Evolutionary conservation across 139 green algal species (phyloP).

Genomic region (Dunaliella primolecta): DNA sequence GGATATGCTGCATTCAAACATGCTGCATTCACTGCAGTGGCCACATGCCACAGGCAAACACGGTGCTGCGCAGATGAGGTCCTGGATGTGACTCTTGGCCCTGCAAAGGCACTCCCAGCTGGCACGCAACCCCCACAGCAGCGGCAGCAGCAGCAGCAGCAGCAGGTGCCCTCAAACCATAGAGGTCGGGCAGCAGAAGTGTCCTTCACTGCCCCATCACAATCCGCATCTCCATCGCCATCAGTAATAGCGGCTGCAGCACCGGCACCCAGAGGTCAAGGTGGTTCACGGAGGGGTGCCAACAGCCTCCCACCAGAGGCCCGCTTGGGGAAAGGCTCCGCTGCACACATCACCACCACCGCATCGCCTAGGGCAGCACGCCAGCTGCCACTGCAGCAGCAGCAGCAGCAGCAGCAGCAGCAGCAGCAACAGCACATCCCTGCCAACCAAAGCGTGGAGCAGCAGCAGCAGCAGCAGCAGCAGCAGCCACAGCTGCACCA

Average conservation of each 20-base stretch:
- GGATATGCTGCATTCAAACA: neutral
- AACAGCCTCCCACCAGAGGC: too few relatives aligned
- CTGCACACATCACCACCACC: neutral
- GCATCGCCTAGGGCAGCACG: neutral
- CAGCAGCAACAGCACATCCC: too few relatives aligned
- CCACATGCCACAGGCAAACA: neutral
- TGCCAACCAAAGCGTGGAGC: too few relatives aligned
- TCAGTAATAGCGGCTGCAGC: neutral
- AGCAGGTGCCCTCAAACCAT: neutral
- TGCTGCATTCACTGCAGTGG: neutral
- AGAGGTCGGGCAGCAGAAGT: neutral
- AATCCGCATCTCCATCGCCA: neutral
- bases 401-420: neutral
- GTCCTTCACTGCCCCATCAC: neutral
- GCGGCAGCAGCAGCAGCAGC: neutral
- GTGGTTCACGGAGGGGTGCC: too few relatives aligned
- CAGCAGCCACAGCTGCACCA: too few relatives aligned
- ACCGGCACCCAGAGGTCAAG: neutral
- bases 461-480: neutral
- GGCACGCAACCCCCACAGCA: neutral
- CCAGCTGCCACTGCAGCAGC: neutral
- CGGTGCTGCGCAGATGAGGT: neutral
- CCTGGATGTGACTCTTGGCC: neutral
- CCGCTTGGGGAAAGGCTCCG: too few relatives aligned
- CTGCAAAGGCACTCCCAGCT: too few relatives aligned